phyloP scores from a whole-genome alignment of 1,139 yeast species.

The Lodderomyces beijingensis region DNA sequence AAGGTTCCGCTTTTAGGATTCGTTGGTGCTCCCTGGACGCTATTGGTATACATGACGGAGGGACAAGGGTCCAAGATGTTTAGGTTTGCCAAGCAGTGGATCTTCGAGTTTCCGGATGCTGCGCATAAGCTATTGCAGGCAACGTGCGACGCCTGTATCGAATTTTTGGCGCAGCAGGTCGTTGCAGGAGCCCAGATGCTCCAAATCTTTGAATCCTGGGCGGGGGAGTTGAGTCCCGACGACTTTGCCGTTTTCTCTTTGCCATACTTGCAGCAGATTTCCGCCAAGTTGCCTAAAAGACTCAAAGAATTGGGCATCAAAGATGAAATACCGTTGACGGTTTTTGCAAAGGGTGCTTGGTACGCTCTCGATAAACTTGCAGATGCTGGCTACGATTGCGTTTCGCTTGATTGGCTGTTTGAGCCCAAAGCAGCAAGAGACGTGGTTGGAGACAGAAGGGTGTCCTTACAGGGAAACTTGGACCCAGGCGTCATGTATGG shows the following conservation, averaged over 20 bases:
- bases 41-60: slow-evolving; percentile 94
- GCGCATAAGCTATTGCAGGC: slow-evolving; percentile 70
- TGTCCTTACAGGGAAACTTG: slow-evolving; percentile 87
- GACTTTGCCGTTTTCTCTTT: slow-evolving; percentile 86
- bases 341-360: slow-evolving; percentile 97
- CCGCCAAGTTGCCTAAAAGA: slow-evolving; percentile 62
- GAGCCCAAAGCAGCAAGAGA: slow-evolving; percentile 83
- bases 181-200: slow-evolving; percentile 97
- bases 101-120: slow-evolving; percentile 71
- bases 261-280: slow-evolving; percentile 80
- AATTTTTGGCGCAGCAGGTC: slow-evolving; percentile 90
- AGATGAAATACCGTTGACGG: slow-evolving; percentile 79
- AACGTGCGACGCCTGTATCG: slow-evolving; percentile 84
- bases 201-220: slow-evolving; percentile 97
- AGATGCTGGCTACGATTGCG: slow-evolving; percentile 78
- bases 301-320: slow-evolving; percentile 64
- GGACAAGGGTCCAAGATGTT: slow-evolving; percentile 95
- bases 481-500: slow-evolving; percentile 97
- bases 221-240: slow-evolving; percentile 88
- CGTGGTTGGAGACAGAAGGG: slow-evolving; percentile 69
- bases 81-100: slow-evolving; percentile 89
- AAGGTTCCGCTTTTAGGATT: slow-evolving; percentile 93
- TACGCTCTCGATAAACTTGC: slow-evolving; percentile 87
- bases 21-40: slow-evolving; percentile 98
- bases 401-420: slow-evolving; percentile 89